A percentile compares a stretch with the other conserved stretches of the same genome.
Conservation (phyloP, 768 basidiomycete genomes). For the Leccinum boreale region DNA sequence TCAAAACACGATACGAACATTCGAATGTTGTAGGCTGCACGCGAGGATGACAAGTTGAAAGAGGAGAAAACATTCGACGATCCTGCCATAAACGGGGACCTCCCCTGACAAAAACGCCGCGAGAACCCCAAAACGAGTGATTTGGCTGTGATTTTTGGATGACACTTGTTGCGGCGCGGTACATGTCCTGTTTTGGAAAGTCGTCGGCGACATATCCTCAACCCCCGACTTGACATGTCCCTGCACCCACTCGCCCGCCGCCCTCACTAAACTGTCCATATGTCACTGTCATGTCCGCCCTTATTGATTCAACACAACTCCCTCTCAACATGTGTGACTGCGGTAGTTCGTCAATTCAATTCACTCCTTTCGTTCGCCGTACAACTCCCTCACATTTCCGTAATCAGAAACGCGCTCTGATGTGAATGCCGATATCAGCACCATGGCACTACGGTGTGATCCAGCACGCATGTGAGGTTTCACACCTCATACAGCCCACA, state of each 20-base stretch:
- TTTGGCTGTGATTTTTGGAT: constrained; percentile 19
- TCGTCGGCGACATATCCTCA: constrained; percentile 26
- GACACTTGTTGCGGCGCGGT: constrained; percentile 22
- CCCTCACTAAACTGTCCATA: constrained; percentile 19
- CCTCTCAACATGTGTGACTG: constrained; percentile 16
- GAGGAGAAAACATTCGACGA: constrained; percentile 20
- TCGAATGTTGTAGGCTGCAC: neutral
- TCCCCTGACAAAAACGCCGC: constrained; percentile 20
- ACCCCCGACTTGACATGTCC: constrained; percentile 21
- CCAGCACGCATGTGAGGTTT: constrained; percentile 30
- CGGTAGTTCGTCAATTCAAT: constrained; percentile 17
- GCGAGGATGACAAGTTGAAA: neutral
- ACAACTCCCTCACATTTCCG: constrained; percentile 28
- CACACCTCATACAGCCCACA: constrained; percentile 32
- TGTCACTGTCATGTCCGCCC: constrained; percentile 29
- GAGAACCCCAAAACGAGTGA: constrained; percentile 26
- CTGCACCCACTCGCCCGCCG: constrained; percentile 11
- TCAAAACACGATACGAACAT: constrained; percentile 5
- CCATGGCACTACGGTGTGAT: constrained; percentile 27
- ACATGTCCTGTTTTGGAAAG: constrained; percentile 20
- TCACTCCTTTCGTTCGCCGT: constrained; percentile 21
- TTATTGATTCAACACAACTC: constrained; percentile 6
- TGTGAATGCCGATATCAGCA: constrained; percentile 34
- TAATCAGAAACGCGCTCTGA: constrained; percentile 32
- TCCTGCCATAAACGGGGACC: constrained; percentile 22